Evolutionary conservation across 2,329 filamentous ascomycete species (phyloP), one percentile per base, ranked within the genome.

Genomic region (Ramichloridium luteum): DNA sequence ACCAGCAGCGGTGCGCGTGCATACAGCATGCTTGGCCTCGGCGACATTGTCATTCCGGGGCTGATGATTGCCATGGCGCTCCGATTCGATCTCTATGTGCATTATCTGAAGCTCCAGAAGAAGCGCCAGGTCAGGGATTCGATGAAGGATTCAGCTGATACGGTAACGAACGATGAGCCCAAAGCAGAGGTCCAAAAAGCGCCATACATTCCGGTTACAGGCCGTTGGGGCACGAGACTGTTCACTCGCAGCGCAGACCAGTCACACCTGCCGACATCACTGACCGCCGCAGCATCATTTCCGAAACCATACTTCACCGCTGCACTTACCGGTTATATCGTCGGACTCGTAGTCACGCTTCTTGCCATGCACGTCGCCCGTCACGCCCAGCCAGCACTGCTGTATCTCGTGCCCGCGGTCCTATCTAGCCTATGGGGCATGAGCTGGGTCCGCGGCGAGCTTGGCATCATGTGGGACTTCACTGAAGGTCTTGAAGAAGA

Each of bases 41-140:
- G 88, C n/a, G 88, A 98, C 51, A 81, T 98, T 36, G 81, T 93
- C 2, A 67, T 98, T 3, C 88, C 88, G 0, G 90, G 88, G 6
- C 84, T 96, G 49, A 77, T 94, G 59, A 79, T 96, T 40, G 83
- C 74, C 2, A 69, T 94, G 25, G 83, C 86, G 2, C 65, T 98
- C 14, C 75, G 88, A n/a, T 93, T 93, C 47, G 88, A 98, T 51
- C 66, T 93, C 5, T 90, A 83, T 61, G 66, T 84, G 32, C 76
- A 80, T 60, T 96, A 96, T 51, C 65, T 79, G 20, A 67, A 67
- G 23, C 76, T 81, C 49, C 68, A 76, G 52, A 68, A 64, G 26
- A 20, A 56, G n/a, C n/a, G n/a, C n/a, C n/a, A n/a, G n/a, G 30
- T 18, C 5, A 30, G 32, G 61, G 2, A 59, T 57, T 11, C 77